Conservation (phyloP, 768 basidiomycete genomes). For the Fomitopsis serialis region DNA sequence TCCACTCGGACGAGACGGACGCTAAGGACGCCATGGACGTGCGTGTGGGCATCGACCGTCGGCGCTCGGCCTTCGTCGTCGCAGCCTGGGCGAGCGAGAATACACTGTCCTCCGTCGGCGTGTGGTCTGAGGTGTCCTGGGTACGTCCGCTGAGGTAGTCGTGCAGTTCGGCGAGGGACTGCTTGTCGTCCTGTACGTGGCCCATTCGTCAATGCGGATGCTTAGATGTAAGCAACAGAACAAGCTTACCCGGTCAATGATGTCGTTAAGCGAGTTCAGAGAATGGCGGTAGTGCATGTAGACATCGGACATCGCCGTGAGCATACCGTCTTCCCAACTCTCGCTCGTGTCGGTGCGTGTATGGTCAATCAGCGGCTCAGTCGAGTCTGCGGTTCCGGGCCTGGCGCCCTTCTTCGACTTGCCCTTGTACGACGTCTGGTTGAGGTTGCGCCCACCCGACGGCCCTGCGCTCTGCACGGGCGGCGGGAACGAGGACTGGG, state of each 20-base stretch:
- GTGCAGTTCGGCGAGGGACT: conserved; percentile 70
- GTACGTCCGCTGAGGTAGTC: conserved; percentile 47
- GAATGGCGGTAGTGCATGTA: conserved; percentile 81
- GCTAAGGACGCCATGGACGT: conserved; percentile 56
- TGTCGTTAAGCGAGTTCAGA: conserved; percentile 73
- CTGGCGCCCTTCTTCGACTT: conserved; percentile 31
- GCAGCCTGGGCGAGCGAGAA: conserved; percentile 1
- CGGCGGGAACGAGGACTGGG: conserved; percentile 7
- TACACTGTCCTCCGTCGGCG: conserved; percentile 7
- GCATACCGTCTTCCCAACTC: conserved; percentile 6
- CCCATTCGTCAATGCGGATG: no score
- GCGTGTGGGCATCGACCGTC: conserved; percentile 62
- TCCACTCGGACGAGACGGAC: conserved; percentile 52
- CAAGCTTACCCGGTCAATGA: conserved; percentile 67
- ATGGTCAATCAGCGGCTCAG: conserved; percentile 37
- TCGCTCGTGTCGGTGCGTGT: conserved; percentile 3
- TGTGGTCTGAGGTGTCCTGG: conserved; percentile 13
- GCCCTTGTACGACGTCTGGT: conserved; percentile 43
- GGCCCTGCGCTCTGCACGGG: conserved; percentile 3
- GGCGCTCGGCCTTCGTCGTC: conserved; percentile 47
- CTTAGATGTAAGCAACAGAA: no score
- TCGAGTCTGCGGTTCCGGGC: conserved; percentile 65
- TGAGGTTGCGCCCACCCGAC: conserved; percentile 33
- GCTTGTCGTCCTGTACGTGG: conserved; percentile 59
- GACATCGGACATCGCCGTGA: conserved; percentile 36